phyloP scores from a whole-genome alignment of 306 rosid species.

The Abrus precatorius region DNA sequence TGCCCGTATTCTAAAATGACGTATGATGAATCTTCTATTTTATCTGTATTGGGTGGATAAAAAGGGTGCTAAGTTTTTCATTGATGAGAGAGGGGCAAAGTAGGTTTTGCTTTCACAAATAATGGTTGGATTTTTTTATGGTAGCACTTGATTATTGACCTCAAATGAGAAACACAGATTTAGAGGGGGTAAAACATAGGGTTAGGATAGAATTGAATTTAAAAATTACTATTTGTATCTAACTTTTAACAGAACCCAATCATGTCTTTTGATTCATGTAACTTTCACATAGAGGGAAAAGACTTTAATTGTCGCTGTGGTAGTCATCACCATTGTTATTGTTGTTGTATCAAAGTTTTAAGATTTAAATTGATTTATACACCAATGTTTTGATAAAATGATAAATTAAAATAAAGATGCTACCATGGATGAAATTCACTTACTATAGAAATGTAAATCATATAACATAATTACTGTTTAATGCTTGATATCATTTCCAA shows the following conservation, averaged over 20 bases:
- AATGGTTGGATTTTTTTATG: not conserved
- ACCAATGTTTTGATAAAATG: not conserved
- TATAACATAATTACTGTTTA: slow-evolving; percentile 8
- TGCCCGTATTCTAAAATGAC: not conserved
- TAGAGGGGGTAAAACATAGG: not conserved
- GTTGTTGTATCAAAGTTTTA: not conserved
- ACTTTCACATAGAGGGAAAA: not conserved
- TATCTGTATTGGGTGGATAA: not conserved
- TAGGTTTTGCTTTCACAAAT: slow-evolving; percentile 4
- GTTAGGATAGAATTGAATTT: slow-evolving; percentile 13
- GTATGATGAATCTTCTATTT: not conserved
- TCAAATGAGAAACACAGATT: slow-evolving; percentile 17
- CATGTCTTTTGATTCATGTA: not conserved
- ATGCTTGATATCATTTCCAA: slow-evolving; percentile 12
- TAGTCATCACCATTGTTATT: not conserved
- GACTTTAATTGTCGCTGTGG: not conserved
- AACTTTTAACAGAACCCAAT: slow-evolving; percentile 7
- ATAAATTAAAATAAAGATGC: not conserved
- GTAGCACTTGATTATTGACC: not conserved
- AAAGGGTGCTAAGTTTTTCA: not conserved
- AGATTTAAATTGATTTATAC: not conserved
- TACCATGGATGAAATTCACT: not conserved
- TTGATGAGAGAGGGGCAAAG: not conserved
- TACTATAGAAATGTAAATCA: not conserved
- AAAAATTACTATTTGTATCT: not conserved